phyloP scores from a whole-genome alignment of 805 yeast species.

The Candida chauliodis region DNA sequence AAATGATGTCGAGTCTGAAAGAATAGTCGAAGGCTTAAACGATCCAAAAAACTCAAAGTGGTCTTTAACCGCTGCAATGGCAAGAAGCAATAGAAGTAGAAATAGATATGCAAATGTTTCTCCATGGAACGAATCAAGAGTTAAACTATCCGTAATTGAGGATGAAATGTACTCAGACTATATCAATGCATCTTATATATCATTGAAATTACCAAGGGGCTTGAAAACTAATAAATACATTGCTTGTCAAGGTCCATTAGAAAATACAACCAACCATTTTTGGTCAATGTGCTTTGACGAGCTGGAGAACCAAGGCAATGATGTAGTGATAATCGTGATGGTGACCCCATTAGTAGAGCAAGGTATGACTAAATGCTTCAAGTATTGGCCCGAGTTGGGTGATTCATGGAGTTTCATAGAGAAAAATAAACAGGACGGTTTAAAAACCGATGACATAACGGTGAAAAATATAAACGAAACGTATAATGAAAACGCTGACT shows the following conservation, averaged over 20 bases:
- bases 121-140: slow-evolving; percentile 39
- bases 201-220: slow-evolving; percentile 2
- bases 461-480: slow-evolving; percentile 17
- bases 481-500: slow-evolving; percentile 10
- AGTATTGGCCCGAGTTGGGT: slow-evolving; percentile 37
- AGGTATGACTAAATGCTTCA: slow-evolving; percentile 36
- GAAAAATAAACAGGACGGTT: slow-evolving; percentile 17
- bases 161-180: slow-evolving; percentile 22
- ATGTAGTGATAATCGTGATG: slow-evolving; percentile 33
- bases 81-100: slow-evolving; percentile 11
- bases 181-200: slow-evolving; percentile 35
- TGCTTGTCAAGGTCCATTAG: slow-evolving; percentile 68
- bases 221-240: slow-evolving; percentile 37
- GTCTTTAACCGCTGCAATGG: slow-evolving; percentile 11
- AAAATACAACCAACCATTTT: slow-evolving; percentile 38
- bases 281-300: slow-evolving; percentile 46
- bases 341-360: slow-evolving; percentile 51
- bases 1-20: slow-evolving; percentile 13
- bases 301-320: slow-evolving; percentile 23
- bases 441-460: slow-evolving; percentile 17
- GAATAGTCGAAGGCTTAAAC: slow-evolving; percentile 11
- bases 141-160: slow-evolving; percentile 20
- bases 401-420: slow-evolving; percentile 18
- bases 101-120: slow-evolving; percentile 40
- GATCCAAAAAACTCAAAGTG: slow-evolving; percentile 9